Conservation (phyloP, 2,329 filamentous ascomycete species). For the Hortaea werneckii region DNA sequence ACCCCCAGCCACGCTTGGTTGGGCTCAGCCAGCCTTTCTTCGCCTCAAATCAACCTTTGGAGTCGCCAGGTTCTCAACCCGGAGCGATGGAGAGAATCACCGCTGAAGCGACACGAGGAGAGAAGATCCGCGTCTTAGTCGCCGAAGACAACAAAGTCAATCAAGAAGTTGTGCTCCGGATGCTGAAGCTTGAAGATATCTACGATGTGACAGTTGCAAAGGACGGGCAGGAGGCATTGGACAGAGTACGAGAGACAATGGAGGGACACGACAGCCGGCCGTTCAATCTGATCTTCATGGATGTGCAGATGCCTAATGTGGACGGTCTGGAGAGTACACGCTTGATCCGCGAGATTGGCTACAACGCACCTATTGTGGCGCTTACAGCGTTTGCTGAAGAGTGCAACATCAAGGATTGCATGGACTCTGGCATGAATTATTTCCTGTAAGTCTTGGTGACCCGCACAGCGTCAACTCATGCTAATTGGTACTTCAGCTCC, state of each 20-base stretch:
- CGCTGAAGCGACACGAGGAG: constrained; percentile 45
- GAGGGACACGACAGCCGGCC: constrained; percentile 40
- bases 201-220: constrained; percentile 75
- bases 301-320: constrained; percentile 85
- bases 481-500: constrained; percentile 6
- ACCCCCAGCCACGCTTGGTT: constrained; percentile 66
- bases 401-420: constrained; percentile 55
- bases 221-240: constrained; percentile 62
- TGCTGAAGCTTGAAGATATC: constrained; percentile 67
- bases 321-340: constrained; percentile 80
- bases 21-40: constrained; percentile 81
- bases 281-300: constrained; percentile 92
- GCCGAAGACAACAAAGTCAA: constrained; percentile 67
- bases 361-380: constrained; percentile 78
- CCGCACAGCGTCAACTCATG: no score
- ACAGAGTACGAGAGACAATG: constrained; percentile 28
- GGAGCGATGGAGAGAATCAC: constrained; percentile 56
- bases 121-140: constrained; percentile 70
- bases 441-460: constrained; percentile 47
- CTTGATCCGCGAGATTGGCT: constrained; percentile 77
- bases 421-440: constrained; percentile 86
- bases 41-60: constrained; percentile 36
- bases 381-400: constrained; percentile 86
- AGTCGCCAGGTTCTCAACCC: constrained; percentile 50
- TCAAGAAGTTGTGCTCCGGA: constrained; percentile 50